Evolutionary conservation across 2,329 filamentous ascomycete species (phyloP).

Genomic region (Hymenoscyphus occultus): DNA sequence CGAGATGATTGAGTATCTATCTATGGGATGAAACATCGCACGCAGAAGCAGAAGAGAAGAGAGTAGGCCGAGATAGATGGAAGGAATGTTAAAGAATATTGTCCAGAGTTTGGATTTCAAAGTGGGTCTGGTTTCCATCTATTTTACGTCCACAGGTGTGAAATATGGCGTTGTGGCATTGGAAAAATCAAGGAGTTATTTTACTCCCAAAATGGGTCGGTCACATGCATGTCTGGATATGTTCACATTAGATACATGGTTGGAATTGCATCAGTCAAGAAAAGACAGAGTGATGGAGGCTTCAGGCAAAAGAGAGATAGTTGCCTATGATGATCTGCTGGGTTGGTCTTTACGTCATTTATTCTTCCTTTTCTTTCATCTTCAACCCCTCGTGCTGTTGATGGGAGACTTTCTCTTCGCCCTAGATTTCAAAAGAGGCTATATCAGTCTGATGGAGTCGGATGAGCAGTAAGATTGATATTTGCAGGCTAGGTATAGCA

Average conservation of each 20-base stretch:
- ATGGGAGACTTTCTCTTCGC: neutral
- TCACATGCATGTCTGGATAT: neutral
- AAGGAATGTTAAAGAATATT: neutral
- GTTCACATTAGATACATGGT: neutral
- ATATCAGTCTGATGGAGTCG: neutral
- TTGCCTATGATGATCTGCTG: conserved; percentile 2
- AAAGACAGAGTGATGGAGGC: neutral
- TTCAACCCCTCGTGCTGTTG: neutral
- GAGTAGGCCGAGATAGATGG: conserved; percentile 10
- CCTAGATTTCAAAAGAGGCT: neutral
- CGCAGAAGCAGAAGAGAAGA: conserved; percentile 8
- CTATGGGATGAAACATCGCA: neutral
- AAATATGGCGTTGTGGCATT: conserved; percentile 2
- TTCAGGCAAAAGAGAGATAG: neutral
- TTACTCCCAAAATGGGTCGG: neutral
- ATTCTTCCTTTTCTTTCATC: neutral
- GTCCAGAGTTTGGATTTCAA: neutral
- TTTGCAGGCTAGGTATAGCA: too few species aligned
- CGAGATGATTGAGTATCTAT: conserved; percentile 36
- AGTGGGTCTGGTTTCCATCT: neutral
- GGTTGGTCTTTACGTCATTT: neutral
- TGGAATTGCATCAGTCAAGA: neutral
- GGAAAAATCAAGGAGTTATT: neutral
- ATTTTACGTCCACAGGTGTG: neutral
- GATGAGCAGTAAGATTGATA: neutral